Base-by-base conservation (phyloP, 2,329 filamentous ascomycete species). In the Zopfia rhizophila region DNA sequence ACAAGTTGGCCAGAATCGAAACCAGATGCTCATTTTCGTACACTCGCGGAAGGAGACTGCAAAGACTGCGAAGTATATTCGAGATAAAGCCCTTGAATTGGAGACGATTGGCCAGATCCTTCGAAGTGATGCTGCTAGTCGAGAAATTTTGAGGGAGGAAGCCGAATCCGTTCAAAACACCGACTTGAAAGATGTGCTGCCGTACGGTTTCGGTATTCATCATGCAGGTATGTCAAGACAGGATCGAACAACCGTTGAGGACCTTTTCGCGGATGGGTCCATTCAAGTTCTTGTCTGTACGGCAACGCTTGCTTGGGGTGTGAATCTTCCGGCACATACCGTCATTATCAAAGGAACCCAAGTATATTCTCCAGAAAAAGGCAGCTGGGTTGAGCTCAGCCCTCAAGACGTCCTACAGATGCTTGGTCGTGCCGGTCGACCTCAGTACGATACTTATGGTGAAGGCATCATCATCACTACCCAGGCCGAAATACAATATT, bases 321-420 rank as follows among this genome's bases (percentile, higher is more conserved):
- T 99, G 68, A 99, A 99, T 73, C 77, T 99, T 66, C 94, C 94
- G 4, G 94, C 94, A 2, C 94, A 99, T 67, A 97, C 94, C 1
- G 94, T 99, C 65, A 93, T 99, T 67, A 99, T 99, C 78, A 99
- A 99, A 75, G 94, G 94, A 43, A 99, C 94, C 1, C 91, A 96
- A 66, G 88, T 99, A 14, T 99, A 99, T 75, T 97, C 94, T 0
- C 94, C 94, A 0, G 94, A 99, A 70, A 97, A 97, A 77, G 94
- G 94, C 77, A 94, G 90, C 72, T 99, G 94, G 93, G 92, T 99
- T 14, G 95, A 99, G 70, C 76, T 99, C 41, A 97, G 92, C 65
- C 94, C 94, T 10, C 94, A 99, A 70, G 94, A 99, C 75, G 93
- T 99, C 24, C 80, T 99, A 38, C 94, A 99, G 72, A 99, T 99